Percentiles rank a stretch among this genome's conserved stretches.
These are phyloP conservation scores for Colletotrichum echinochloae DNA, from an alignment of 2,329 filamentous ascomycete genomes.

Conservation along the genomic window DNA sequence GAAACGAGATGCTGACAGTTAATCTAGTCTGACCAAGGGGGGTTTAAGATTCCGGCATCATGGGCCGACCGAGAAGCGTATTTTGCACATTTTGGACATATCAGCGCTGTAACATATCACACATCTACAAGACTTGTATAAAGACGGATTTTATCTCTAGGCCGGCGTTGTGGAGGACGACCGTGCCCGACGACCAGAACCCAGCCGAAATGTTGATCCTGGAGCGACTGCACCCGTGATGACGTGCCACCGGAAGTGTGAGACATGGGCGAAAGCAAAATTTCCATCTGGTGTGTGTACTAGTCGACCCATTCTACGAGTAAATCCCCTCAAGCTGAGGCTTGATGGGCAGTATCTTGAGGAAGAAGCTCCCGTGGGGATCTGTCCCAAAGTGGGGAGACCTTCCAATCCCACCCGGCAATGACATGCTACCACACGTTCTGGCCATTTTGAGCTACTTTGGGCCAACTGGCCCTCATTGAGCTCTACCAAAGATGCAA, in stretches of 20 bases:
- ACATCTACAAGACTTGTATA: background rate
- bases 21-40: constrained; percentile 26
- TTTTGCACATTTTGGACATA: background rate
- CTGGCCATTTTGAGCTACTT: background rate
- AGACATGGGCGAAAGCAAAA: too few relatives aligned
- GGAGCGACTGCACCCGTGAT: background rate
- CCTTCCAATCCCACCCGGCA: background rate
- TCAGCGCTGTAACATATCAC: constrained; percentile 4
- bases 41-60: background rate
- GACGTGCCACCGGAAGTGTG: background rate
- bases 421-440: background rate
- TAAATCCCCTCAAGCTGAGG: background rate
- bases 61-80: background rate
- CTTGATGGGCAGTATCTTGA: background rate
- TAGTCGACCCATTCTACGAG: background rate
- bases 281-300: too few relatives aligned
- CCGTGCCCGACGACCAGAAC: background rate
- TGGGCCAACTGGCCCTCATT: background rate
- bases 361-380: background rate
- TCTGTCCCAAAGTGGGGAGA: background rate
- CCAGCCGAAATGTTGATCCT: background rate
- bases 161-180: background rate
- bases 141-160: background rate
- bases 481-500: background rate
- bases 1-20: constrained; percentile 4